These are phyloP conservation scores for Teratosphaeria destructans DNA, from an alignment of 2,329 filamentous ascomycete species.

Conservation along the genomic window DNA sequence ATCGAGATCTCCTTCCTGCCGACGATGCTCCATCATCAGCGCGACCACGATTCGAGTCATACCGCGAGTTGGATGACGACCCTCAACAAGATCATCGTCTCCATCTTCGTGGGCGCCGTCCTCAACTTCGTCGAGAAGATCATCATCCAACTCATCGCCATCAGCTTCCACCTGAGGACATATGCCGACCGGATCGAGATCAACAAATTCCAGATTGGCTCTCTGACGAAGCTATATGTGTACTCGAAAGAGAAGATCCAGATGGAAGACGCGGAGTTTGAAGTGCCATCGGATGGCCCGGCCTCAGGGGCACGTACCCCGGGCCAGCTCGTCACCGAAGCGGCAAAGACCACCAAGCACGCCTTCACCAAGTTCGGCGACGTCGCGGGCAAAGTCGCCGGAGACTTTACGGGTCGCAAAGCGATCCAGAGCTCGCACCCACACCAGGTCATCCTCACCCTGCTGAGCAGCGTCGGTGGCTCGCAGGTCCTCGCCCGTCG, in stretches of 20 bases:
- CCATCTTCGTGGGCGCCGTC: slow-evolving; percentile 66
- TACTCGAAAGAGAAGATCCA: slow-evolving; percentile 55
- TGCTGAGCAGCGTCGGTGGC: slow-evolving; percentile 61
- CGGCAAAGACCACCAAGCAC: slow-evolving; percentile 62
- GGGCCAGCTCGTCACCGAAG: slow-evolving; percentile 56
- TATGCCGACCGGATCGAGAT: slow-evolving; percentile 84
- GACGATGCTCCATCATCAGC: slow-evolving; percentile 60
- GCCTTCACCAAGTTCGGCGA: slow-evolving; percentile 74
- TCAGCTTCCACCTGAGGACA: slow-evolving; percentile 81
- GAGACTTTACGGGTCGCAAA: slow-evolving; percentile 75
- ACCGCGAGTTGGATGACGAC: slow-evolving; percentile 61
- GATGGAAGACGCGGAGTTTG: slow-evolving; percentile 67
- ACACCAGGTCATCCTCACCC: slow-evolving; percentile 69
- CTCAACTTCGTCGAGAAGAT: slow-evolving; percentile 89
- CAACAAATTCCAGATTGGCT: slow-evolving; percentile 80
- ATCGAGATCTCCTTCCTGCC: slow-evolving; percentile 78
- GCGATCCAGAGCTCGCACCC: slow-evolving; percentile 64
- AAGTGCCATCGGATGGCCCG: slow-evolving; percentile 37
- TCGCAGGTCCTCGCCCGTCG: slow-evolving; percentile 79
- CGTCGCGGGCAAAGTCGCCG: slow-evolving; percentile 74
- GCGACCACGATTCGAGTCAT: slow-evolving; percentile 38
- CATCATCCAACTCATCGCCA: slow-evolving; percentile 87
- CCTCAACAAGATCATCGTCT: slow-evolving; percentile 76
- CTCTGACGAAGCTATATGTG: slow-evolving; percentile 52
- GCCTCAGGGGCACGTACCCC: slow-evolving; percentile 62